Conservation (phyloP, 495 filamentous ascomycete species). For the Xanthoparmelia taractica region DNA sequence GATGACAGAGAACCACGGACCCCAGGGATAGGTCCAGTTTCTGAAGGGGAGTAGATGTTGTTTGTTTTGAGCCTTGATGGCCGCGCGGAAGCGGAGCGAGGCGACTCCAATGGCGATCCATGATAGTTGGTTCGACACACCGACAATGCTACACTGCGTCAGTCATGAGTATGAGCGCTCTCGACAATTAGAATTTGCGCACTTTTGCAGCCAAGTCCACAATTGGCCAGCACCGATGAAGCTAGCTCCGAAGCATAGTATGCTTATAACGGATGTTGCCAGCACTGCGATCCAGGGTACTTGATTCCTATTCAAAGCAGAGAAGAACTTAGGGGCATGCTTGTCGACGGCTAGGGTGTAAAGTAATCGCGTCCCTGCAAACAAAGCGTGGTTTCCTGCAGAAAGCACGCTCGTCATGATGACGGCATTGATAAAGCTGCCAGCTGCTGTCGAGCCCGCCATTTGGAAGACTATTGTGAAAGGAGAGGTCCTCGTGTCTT, state of each 20-base stretch:
- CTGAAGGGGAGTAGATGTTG: conserved; percentile 53
- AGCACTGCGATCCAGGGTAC: conserved; percentile 55
- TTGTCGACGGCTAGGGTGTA: conserved; percentile 43
- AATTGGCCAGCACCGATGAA: conserved; percentile 53
- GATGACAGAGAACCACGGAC: conserved; percentile 44
- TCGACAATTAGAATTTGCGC: conserved; percentile 8
- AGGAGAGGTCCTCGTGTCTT: conserved; percentile 39
- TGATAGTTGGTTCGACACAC: conserved; percentile 55
- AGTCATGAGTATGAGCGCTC: neutral
- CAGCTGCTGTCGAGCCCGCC: conserved; percentile 42
- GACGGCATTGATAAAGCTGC: conserved; percentile 50
- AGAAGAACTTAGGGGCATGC: conserved; percentile 43
- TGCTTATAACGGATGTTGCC: conserved; percentile 46
- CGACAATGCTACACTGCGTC: conserved; percentile 41
- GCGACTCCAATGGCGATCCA: conserved; percentile 54
- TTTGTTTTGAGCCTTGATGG: conserved; percentile 45
- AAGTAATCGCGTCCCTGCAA: conserved; percentile 46
- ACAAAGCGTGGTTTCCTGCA: conserved; percentile 47
- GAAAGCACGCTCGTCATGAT: conserved; percentile 49
- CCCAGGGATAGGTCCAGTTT: conserved; percentile 55
- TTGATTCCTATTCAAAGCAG: conserved; percentile 45
- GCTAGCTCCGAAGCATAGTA: conserved; percentile 52
- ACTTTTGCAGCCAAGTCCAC: conserved; percentile 54
- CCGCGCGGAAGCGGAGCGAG: conserved; percentile 52
- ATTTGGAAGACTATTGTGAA: conserved; percentile 48